Percentiles rank a stretch among this genome's conserved stretches.
Conservation (phyloP, 805 yeast species). For the Isabelozyma gotoi region DNA sequence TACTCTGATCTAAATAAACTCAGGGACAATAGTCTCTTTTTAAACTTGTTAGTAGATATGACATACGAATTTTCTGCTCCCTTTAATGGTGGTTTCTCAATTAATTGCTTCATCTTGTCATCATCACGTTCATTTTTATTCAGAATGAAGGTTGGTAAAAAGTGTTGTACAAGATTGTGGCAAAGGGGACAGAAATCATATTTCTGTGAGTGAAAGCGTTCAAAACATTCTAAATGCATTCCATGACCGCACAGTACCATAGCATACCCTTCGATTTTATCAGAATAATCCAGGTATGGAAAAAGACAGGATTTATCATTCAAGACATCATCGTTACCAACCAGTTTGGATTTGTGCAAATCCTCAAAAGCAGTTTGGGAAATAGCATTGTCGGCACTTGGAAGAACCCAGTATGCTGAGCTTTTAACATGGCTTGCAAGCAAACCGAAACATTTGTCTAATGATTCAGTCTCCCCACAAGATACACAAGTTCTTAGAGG, state of each 20-base stretch:
- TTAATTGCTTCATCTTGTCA: background rate
- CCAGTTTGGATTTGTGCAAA: no score
- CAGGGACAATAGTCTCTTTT: background rate
- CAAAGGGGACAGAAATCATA: constrained; percentile 51
- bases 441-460: constrained; percentile 53
- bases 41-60: background rate
- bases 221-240: constrained; percentile 48
- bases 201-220: constrained; percentile 17
- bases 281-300: constrained; percentile 4
- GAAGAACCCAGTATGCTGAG: constrained; percentile 51
- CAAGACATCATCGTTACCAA: no score
- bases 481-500: constrained; percentile 49
- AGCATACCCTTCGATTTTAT: constrained; percentile 22
- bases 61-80: no score
- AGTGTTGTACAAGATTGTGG: constrained; percentile 42
- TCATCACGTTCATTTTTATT: constrained; percentile 19
- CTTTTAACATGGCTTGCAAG: constrained; percentile 50
- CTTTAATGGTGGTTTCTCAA: background rate
- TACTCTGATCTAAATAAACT: background rate
- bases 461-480: constrained; percentile 54
- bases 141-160: constrained; percentile 42
- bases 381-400: constrained; percentile 18
- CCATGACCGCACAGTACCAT: constrained; percentile 53
- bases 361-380: constrained; percentile 22
- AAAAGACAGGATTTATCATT: no score